phyloP scores from a whole-genome alignment of 2,329 filamentous ascomycete species.

The Hypoxylon sp. region DNA sequence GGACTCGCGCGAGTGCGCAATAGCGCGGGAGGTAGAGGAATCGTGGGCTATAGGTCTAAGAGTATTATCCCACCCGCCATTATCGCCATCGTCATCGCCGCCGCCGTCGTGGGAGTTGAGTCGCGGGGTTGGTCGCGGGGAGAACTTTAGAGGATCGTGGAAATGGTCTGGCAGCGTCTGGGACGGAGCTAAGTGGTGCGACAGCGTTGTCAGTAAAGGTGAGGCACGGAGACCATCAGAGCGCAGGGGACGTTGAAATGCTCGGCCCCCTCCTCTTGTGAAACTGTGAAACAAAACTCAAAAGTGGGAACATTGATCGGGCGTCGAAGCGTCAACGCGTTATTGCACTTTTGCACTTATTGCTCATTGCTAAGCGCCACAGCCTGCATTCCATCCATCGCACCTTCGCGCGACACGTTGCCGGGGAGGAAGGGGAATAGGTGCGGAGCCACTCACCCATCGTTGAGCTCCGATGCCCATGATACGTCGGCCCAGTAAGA shows the following conservation, averaged over 20 bases:
- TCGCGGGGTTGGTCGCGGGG: constrained; percentile 65
- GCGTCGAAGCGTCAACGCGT: constrained; percentile 26
- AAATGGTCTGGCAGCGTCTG: constrained; percentile 71
- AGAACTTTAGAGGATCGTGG: constrained; percentile 67
- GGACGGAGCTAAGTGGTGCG: constrained; percentile 66
- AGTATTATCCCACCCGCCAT: constrained; percentile 65
- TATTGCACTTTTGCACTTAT: constrained; percentile 17
- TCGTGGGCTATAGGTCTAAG: constrained; percentile 64
- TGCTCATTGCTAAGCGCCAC: constrained; percentile 1
- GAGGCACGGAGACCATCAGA: constrained; percentile 37
- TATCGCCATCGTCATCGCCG: constrained; percentile 51
- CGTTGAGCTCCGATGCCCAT: constrained; percentile 52
- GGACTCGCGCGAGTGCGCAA: constrained; percentile 70
- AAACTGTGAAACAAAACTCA: constrained; percentile 49
- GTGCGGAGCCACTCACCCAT: constrained; percentile 51
- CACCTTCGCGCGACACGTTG: constrained; percentile 21
- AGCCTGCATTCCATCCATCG: constrained; percentile 18
- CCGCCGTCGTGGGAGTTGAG: constrained; percentile 67
- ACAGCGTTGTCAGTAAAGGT: constrained; percentile 49
- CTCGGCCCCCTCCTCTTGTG: constrained; percentile 50
- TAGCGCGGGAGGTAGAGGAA: constrained; percentile 57
- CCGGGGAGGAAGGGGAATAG: constrained; percentile 5
- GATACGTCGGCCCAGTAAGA: constrained; percentile 41
- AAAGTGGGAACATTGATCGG: constrained; percentile 46
- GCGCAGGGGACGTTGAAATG: constrained; percentile 37